Evolutionary conservation across 441 rosid genomes (phyloP), one percentile per base, ranked within the genome.

Genomic region (Aleurites moluccanus): DNA sequence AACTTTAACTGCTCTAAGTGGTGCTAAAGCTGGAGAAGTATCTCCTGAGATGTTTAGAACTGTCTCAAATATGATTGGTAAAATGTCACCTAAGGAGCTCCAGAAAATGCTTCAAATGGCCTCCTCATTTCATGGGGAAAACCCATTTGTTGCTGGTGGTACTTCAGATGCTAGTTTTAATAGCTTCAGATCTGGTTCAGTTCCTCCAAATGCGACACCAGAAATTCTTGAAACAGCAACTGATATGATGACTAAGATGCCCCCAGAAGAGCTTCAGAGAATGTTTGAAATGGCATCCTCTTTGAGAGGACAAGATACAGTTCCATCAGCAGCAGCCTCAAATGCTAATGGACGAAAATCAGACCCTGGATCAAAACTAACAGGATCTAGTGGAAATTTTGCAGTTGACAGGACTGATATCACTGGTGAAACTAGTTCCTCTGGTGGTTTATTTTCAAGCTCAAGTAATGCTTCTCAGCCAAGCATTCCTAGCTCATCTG

Each of bases 11-110:
- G 83, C 94, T 67, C 60, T 90, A 73, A 85, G 92, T 77, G 91
- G 91, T 67, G 89, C 90, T 73, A 90, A 84, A 84, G 87, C 83
- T 78, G 92, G 91, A 79, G 96, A 87, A 21, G 79, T 90, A 74
- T 80, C 96, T 68, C 90, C 98, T 18, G 93, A 89, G 77, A 90
- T 95, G 97, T 83, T 95, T 40, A 91, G 81, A 81, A 82, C 90
- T 49, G 97, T 94, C 23, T 88, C 98, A 10, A 85, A 78, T 77
- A 93, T 92, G 98, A 88, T 96, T 10, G 33, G 92, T 78, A 93
- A 90, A 80, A 92, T 96, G 97, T 81, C 98, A 18, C 90, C 94
- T 10, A 93, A 91, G 66, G 98, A 93, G 81, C 94, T 96, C 71
- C 89, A 93, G 65, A 93, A 80, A 72, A 89, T 93, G 95, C 84